Conservation (phyloP, 371 early-diverging fungal genomes). For the Mortierella sp. region DNA sequence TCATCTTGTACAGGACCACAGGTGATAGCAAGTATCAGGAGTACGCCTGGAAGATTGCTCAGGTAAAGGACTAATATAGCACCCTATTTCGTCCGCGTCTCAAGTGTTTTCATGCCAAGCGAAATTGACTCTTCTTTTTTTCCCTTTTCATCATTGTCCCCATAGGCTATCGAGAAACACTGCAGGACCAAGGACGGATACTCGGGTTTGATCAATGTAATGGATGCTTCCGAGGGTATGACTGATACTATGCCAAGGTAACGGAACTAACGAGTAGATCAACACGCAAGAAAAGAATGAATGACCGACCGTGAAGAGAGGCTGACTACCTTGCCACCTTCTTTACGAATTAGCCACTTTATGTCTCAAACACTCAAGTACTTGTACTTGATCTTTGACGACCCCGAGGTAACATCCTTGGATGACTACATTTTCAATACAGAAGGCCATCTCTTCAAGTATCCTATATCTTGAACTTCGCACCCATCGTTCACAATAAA, state of each 20-base stretch:
- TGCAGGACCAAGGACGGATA: slow-evolving; percentile 74
- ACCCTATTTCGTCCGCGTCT: background rate
- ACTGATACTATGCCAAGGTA: slow-evolving; percentile 47
- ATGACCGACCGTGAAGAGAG: no score
- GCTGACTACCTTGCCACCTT: background rate
- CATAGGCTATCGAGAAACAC: slow-evolving; percentile 73
- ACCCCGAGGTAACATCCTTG: slow-evolving; percentile 72
- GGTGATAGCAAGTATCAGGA: slow-evolving; percentile 80
- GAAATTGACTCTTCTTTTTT: background rate
- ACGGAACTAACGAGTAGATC: background rate
- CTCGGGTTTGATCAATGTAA: slow-evolving; percentile 72
- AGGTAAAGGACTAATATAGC: background rate
- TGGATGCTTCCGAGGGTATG: slow-evolving; percentile 51
- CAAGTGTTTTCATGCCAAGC: no score
- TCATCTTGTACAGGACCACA: slow-evolving; percentile 78
- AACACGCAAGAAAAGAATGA: no score
- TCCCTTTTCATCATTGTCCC: slow-evolving; percentile 45
- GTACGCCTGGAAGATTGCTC: slow-evolving; percentile 38
- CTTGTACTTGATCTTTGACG: slow-evolving; percentile 87
- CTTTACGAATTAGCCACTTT: slow-evolving; percentile 72
- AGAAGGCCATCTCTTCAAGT: slow-evolving; percentile 77
- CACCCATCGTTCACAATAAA: background rate
- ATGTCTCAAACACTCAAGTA: slow-evolving; percentile 95
- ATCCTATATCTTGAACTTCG: slow-evolving; percentile 17
- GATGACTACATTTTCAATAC: slow-evolving; percentile 86